Base-by-base conservation (phyloP, 2,329 filamentous ascomycete genomes). In the Calonectria honghensis region DNA sequence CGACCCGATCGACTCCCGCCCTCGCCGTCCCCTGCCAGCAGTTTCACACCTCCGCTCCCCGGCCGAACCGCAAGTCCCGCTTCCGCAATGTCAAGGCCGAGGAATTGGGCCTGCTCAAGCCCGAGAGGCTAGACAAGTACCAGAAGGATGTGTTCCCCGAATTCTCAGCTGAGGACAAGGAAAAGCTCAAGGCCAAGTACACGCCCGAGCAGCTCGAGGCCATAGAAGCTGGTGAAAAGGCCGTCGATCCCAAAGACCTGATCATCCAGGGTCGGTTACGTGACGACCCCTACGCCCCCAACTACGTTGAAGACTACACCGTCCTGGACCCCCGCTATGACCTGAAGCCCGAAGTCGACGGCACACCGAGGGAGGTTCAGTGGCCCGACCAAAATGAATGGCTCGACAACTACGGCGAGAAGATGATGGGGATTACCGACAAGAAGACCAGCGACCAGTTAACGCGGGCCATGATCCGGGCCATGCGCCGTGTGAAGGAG, bases 251-350 rank as follows among this genome's bases (percentile, higher is more conserved):
- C 13, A 88, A 92, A 78, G 95, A 98, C 85, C 83, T 98, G 82
- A 89, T 93, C 52, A 88, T 91, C 41, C 94, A 97, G 86, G 94
- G 93, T 77, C 89, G 91, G 54, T 85, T 94, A 79, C 93, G 95
- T 75, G 89, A 88, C 70, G 96, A 98, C 83, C 90, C 92, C 11
- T 94, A 95, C 88, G 88, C 89, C 68, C 87, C 96, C 65, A 88
- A 91, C 75, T 97, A 98, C 84, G 86, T 96, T 70, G 96, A 98
- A 83, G 95, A 98, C 84, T 94, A 98, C 81, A 91, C 94, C 74
- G 90, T 90, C 72, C 90, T 96, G 76, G 91, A 95, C 81, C 95
- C 95, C 68, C 89, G 95, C 65, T 90, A 97, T 75, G 96, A 98
- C 87, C 91, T 93, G 83, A 91, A 88, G 84, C 90, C 86, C 79